These are phyloP conservation scores for Aspergillus carbonarius DNA, from an alignment of 2,329 filamentous ascomycete genomes.

Conservation along the genomic window DNA sequence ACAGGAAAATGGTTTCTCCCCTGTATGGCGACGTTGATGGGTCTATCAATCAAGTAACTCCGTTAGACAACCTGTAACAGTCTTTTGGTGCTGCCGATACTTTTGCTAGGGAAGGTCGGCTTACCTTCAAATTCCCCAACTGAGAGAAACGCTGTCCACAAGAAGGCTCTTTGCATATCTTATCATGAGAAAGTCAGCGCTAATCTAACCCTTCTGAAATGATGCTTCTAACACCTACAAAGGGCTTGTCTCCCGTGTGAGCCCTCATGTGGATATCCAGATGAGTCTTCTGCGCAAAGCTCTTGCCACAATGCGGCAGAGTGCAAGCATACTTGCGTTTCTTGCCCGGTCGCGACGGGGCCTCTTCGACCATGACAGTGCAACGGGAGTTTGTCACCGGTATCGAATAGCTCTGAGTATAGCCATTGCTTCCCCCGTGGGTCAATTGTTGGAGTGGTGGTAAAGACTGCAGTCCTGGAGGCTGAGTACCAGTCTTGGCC, in stretches of 20 bases:
- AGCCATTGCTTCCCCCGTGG: slow-evolving; percentile 22
- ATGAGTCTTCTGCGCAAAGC: slow-evolving; percentile 89
- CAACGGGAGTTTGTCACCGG: slow-evolving; percentile 19
- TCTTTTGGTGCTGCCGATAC: background rate
- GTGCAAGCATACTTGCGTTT: slow-evolving; percentile 71
- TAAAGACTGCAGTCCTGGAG: slow-evolving; percentile 32
- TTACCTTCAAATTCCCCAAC: slow-evolving; percentile 82
- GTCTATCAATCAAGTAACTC: slow-evolving; percentile 53
- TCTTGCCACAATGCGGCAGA: slow-evolving; percentile 72
- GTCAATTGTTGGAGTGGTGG: slow-evolving; percentile 38
- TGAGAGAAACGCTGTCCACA: slow-evolving; percentile 86
- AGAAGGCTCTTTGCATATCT: slow-evolving; percentile 67
- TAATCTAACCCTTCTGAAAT: background rate
- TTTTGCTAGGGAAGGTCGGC: slow-evolving; percentile 17
- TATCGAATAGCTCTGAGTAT: slow-evolving; percentile 25
- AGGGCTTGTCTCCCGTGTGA: slow-evolving; percentile 88
- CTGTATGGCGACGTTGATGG: slow-evolving; percentile 82
- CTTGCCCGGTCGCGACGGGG: slow-evolving; percentile 35
- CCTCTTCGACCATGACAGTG: slow-evolving; percentile 34
- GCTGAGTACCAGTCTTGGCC: slow-evolving; percentile 50
- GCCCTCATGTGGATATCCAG: slow-evolving; percentile 84
- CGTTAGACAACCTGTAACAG: background rate
- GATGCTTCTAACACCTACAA: slow-evolving; percentile 57
- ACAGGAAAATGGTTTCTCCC: slow-evolving; percentile 80
- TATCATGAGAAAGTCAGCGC: background rate